Evolutionary conservation across 371 early-diverging fungal species (phyloP).

Genomic region (Mortierella sp.): DNA sequence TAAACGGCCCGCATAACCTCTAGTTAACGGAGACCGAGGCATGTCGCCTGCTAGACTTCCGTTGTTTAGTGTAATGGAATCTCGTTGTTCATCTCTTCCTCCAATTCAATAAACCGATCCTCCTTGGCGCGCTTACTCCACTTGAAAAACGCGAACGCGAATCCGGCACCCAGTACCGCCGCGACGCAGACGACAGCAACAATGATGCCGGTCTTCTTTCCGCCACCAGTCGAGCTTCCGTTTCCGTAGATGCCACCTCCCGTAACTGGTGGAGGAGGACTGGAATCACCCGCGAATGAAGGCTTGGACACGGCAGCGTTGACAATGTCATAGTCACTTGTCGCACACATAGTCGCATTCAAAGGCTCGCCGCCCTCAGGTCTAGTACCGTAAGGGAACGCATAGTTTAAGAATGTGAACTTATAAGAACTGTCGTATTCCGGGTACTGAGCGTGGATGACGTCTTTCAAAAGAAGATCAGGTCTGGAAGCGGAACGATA

Average conservation of each 20-base stretch:
- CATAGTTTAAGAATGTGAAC: constrained; percentile 14
- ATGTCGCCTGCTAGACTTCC: too few species aligned
- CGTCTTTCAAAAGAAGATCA: constrained; percentile 39
- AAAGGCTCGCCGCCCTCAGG: background rate
- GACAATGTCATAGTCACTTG: background rate
- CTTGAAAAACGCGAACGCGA: constrained; percentile 48
- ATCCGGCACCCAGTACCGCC: constrained; percentile 27
- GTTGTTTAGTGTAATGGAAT: constrained; percentile 32
- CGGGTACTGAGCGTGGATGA: constrained; percentile 34
- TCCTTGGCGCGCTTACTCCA: constrained; percentile 51
- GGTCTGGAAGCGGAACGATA: constrained; percentile 34
- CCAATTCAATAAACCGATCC: constrained; percentile 49
- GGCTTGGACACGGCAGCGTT: background rate
- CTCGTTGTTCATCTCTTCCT: constrained; percentile 54
- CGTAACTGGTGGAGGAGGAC: constrained; percentile 8
- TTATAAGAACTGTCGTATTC: background rate
- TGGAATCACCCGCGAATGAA: background rate
- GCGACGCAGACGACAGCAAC: constrained; percentile 35
- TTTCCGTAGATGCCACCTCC: constrained; percentile 24
- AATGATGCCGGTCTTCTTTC: constrained; percentile 23
- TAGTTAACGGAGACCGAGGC: too few species aligned
- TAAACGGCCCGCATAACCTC: too few species aligned
- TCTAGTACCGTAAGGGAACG: background rate
- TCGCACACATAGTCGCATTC: background rate
- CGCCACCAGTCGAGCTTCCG: constrained; percentile 3